Evolutionary conservation across 805 yeast genomes (phyloP).

Genomic region (Saccharomyces mikatae): DNA sequence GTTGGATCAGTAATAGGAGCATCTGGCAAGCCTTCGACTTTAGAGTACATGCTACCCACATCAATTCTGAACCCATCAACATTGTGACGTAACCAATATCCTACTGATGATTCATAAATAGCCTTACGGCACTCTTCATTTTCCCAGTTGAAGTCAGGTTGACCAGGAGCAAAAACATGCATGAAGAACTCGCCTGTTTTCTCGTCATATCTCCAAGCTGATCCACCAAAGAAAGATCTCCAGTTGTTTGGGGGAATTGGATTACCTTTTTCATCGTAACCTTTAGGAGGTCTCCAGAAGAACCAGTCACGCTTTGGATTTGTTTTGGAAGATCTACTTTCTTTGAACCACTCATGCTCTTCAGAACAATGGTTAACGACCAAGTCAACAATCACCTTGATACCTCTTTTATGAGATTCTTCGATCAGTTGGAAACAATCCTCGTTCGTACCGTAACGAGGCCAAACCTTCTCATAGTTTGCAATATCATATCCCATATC

Average conservation of each 20-base stretch:
- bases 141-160: background rate
- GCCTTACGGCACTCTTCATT: background rate
- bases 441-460: background rate
- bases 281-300: background rate
- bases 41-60: background rate
- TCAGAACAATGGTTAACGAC: background rate
- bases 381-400: background rate
- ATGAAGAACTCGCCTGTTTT: background rate
- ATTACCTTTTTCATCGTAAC: background rate
- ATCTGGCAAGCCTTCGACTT: background rate
- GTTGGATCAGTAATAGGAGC: background rate
- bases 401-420: background rate
- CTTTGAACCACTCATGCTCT: background rate
- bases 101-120: background rate
- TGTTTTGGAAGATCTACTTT: background rate
- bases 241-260: background rate
- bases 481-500: background rate
- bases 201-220: background rate
- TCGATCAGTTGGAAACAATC: background rate
- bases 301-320: background rate
- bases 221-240: background rate
- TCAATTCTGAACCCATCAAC: background rate
- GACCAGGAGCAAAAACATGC: background rate
- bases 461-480: background rate
- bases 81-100: background rate